phyloP scores from a whole-genome alignment of 805 yeast genomes.

The Yamadazyma sp. region DNA sequence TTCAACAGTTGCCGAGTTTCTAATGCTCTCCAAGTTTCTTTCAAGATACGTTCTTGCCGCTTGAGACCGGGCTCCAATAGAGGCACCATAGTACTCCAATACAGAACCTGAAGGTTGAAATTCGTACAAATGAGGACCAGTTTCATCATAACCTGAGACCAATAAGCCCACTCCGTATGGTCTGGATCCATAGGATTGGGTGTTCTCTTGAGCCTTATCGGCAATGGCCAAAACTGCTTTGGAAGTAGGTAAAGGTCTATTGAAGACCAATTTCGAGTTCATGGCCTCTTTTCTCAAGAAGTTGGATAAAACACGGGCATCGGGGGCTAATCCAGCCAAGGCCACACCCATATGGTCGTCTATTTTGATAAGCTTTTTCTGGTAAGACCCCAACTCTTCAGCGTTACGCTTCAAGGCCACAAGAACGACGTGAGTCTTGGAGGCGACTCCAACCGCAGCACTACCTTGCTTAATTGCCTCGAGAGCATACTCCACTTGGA shows the following conservation, averaged over 20 bases:
- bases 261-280: slow-evolving; percentile 79
- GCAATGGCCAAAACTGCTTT: slow-evolving; percentile 85
- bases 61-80: slow-evolving; percentile 98
- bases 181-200: slow-evolving; percentile 93
- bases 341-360: slow-evolving; percentile 95
- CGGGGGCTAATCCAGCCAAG: slow-evolving; percentile 97
- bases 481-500: slow-evolving; percentile 84
- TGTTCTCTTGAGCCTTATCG: slow-evolving; percentile 95
- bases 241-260: slow-evolving; percentile 79
- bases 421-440: slow-evolving; percentile 82
- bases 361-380: slow-evolving; percentile 85
- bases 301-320: slow-evolving; percentile 90
- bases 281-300: slow-evolving; percentile 89
- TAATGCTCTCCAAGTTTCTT: slow-evolving; percentile 71
- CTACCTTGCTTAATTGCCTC: slow-evolving; percentile 98
- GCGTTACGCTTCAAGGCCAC: slow-evolving; percentile 95
- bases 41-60: slow-evolving; percentile 97
- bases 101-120: slow-evolving; percentile 96
- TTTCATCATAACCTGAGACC: slow-evolving; percentile 86
- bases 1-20: slow-evolving; percentile 58
- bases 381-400: slow-evolving; percentile 96
- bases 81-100: slow-evolving; percentile 87
- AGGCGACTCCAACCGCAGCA: slow-evolving; percentile 92
- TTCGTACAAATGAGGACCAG: slow-evolving; percentile 92
- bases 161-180: slow-evolving; percentile 98